These are phyloP conservation scores for Ascoidea rubescens DNA, from an alignment of 805 yeast genomes.

Conservation along the genomic window DNA sequence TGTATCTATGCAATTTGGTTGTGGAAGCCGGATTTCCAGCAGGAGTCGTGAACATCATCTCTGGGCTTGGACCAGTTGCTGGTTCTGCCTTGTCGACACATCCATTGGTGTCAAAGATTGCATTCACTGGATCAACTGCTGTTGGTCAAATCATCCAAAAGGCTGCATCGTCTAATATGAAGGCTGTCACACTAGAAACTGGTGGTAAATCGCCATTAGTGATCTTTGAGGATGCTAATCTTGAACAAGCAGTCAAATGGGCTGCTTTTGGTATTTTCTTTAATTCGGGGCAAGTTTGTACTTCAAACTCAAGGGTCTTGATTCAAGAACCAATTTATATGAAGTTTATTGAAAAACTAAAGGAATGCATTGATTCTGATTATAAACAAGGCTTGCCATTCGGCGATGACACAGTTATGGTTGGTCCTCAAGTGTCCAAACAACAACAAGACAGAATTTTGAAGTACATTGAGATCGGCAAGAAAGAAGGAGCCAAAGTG, in stretches of 20 bases:
- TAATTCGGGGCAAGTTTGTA: constrained; percentile 53
- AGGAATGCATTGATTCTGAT: constrained; percentile 19
- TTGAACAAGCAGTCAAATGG: constrained; percentile 36
- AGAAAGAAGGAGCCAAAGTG: constrained; percentile 38
- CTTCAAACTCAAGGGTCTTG: constrained; percentile 48
- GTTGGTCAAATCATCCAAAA: constrained; percentile 30
- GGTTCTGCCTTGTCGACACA: constrained; percentile 34
- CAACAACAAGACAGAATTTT: constrained; percentile 32
- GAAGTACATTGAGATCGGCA: constrained; percentile 31
- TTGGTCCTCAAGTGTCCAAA: constrained; percentile 45
- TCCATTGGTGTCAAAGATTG: constrained; percentile 32
- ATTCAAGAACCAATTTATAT: constrained; percentile 43
- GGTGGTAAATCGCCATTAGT: constrained; percentile 39
- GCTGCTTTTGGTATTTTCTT: constrained; percentile 40
- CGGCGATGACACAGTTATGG: constrained; percentile 23
- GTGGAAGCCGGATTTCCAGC: constrained; percentile 33
- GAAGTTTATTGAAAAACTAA: constrained; percentile 28
- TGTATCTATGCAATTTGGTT: constrained; percentile 27
- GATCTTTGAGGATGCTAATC: constrained; percentile 32
- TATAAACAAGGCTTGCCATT: constrained; percentile 32
- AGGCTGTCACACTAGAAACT: constrained; percentile 34
- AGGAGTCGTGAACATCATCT: constrained; percentile 33
- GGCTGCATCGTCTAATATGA: constrained; percentile 28
- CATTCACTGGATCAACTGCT: constrained; percentile 41
- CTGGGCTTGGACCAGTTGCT: constrained; percentile 29